These are phyloP conservation scores for Mollisia scopiformis DNA, from an alignment of 2,329 filamentous ascomycete genomes.

Conservation along the genomic window DNA sequence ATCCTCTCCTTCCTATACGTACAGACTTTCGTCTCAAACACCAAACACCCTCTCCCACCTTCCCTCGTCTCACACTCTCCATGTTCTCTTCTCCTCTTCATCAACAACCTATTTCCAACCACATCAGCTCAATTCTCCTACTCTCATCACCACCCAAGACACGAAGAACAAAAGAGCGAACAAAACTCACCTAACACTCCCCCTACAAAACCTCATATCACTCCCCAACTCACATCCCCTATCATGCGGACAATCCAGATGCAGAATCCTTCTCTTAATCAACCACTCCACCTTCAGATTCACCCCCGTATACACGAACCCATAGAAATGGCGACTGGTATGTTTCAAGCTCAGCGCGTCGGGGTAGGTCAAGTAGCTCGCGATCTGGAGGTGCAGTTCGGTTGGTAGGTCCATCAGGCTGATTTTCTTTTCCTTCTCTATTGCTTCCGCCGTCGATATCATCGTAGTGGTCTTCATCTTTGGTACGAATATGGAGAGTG, in stretches of 20 bases:
- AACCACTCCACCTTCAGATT: slow-evolving; percentile 71
- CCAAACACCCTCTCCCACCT: slow-evolving; percentile 35
- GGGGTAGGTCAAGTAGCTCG: slow-evolving; percentile 64
- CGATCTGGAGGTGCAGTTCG: slow-evolving; percentile 69
- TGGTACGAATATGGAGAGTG: not conserved
- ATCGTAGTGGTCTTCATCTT: not conserved
- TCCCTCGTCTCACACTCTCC: slow-evolving; percentile 54
- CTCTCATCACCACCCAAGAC: not conserved
- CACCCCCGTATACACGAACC: slow-evolving; percentile 66
- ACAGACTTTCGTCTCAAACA: slow-evolving; percentile 32
- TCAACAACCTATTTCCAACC: slow-evolving; percentile 49
- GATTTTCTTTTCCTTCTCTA: not conserved
- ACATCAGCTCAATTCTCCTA: not conserved
- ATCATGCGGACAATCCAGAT: slow-evolving; percentile 67
- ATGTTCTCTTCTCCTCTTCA: slow-evolving; percentile 62
- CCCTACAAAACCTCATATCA: slow-evolving; percentile 62
- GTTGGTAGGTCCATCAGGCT: slow-evolving; percentile 50
- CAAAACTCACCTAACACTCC: slow-evolving; percentile 57
- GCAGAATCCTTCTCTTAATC: slow-evolving; percentile 62
- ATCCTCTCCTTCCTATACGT: slow-evolving; percentile 19
- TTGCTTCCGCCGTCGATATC: not conserved
- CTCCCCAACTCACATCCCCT: slow-evolving; percentile 59
- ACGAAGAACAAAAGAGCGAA: not conserved
- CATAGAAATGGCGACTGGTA: slow-evolving; percentile 64
- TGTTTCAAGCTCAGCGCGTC: slow-evolving; percentile 74